Conservation (phyloP, 306 rosid species). For the Mucuna pruriens region DNA sequence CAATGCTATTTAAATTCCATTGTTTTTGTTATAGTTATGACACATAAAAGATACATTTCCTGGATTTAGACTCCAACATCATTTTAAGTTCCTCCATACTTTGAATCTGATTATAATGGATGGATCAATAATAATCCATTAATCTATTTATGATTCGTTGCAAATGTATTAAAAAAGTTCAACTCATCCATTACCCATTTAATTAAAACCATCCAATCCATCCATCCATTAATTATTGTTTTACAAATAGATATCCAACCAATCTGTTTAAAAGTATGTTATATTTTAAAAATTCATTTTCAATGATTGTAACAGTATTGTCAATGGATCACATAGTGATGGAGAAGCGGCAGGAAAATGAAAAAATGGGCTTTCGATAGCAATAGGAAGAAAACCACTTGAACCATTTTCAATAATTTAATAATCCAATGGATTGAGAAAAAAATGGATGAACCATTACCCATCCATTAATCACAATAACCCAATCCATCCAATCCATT, state of each 20-base stretch:
- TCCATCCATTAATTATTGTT: not conserved
- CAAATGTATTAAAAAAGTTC: not conserved
- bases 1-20: constrained; percentile 26
- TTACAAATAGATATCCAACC: not conserved
- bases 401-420: not conserved
- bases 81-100: constrained; percentile 8
- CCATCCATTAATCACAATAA: not conserved
- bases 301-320: not conserved
- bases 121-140: not conserved
- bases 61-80: not conserved
- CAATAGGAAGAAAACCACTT: not conserved
- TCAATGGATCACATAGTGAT: not conserved
- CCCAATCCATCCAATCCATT: not conserved
- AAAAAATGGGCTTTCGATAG: not conserved
- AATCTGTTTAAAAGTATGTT: not conserved
- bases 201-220: not conserved
- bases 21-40: constrained; percentile 31
- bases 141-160: not conserved
- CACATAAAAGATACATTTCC: constrained; percentile 23
- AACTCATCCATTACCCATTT: not conserved
- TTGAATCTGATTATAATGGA: not conserved
- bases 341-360: not conserved
- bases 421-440: not conserved
- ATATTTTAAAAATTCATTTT: not conserved
- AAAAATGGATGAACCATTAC: not conserved